A percentile compares a stretch with the other conserved stretches of the same genome.
These are phyloP conservation scores for Biscogniauxia sp. DNA, from an alignment of 2,329 filamentous ascomycete species.

Conservation along the genomic window DNA sequence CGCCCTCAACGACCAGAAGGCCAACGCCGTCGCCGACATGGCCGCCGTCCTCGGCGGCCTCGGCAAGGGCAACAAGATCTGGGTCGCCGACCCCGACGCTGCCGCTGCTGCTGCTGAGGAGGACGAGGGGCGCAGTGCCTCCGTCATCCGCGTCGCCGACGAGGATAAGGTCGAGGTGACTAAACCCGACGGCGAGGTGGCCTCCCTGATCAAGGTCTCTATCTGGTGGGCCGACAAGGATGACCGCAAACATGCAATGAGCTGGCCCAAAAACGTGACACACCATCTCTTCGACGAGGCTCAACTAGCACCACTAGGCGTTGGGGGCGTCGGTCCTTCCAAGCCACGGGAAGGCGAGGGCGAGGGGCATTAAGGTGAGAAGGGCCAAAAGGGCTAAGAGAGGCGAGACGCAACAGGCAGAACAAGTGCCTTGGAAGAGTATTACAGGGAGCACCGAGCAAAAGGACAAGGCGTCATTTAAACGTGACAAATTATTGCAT, in stretches of 20 bases:
- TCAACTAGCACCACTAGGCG: slow-evolving; percentile 4
- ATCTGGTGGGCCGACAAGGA: slow-evolving; percentile 52
- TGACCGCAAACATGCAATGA: slow-evolving; percentile 45
- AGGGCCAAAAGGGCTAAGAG: not conserved
- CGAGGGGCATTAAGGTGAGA: slow-evolving; percentile 1
- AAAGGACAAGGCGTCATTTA: not conserved
- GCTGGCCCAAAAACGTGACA: slow-evolving; percentile 54
- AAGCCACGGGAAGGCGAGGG: slow-evolving; percentile 1
- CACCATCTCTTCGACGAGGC: slow-evolving; percentile 43
- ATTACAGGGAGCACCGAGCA: too few species aligned
- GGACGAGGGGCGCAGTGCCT: too few species aligned
- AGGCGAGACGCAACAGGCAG: not conserved
- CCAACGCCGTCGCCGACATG: slow-evolving; percentile 62
- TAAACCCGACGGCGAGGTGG: not conserved
- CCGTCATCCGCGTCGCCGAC: not conserved
- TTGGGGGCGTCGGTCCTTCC: slow-evolving; percentile 4
- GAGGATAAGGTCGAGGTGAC: slow-evolving; percentile 1
- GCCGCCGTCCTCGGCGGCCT: slow-evolving; percentile 54
- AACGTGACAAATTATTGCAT: not conserved
- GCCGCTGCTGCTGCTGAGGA: slow-evolving; percentile 15
- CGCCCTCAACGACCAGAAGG: slow-evolving; percentile 58
- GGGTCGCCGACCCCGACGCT: slow-evolving; percentile 17
- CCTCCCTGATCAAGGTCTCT: slow-evolving; percentile 38
- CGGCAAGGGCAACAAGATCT: slow-evolving; percentile 51
- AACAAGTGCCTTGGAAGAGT: not conserved